Conservation (phyloP, 441 rosid species). For the Gossypium trilobum region DNA sequence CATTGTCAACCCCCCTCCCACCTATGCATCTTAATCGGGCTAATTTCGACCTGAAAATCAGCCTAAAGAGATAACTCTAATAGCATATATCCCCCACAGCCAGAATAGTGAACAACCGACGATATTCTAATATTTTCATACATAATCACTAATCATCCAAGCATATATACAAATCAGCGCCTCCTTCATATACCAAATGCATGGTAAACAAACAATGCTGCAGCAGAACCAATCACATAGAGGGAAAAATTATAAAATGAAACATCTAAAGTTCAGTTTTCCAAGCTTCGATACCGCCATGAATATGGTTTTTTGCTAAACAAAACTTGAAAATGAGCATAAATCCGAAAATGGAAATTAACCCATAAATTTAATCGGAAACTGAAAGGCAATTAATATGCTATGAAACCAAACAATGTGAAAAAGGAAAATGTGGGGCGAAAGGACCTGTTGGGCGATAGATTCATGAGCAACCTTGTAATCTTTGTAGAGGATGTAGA, state of each 20-base stretch:
- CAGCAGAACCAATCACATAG: not conserved
- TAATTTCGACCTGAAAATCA: not conserved
- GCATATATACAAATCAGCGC: not conserved
- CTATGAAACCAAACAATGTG: not conserved
- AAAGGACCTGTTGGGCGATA: constrained; percentile 57
- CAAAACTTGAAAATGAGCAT: not conserved
- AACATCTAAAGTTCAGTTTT: not conserved
- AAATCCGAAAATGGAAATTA: not conserved
- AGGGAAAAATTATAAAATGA: not conserved
- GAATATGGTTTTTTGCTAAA: not conserved
- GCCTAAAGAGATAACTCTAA: not conserved
- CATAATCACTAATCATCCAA: not conserved
- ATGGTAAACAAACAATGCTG: not conserved
- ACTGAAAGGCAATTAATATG: not conserved
- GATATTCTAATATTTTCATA: not conserved
- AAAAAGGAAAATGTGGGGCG: not conserved
- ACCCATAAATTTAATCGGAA: not conserved
- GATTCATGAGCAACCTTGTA: constrained; percentile 72
- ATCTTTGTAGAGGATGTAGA: constrained; percentile 65
- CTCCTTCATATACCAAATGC: not conserved
- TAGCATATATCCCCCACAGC: not conserved
- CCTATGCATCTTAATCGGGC: not conserved
- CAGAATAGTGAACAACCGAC: not conserved
- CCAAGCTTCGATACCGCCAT: not conserved
- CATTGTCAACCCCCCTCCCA: not conserved